Base-by-base conservation (phyloP, 306 rosid species). In the Rosa multiflora region DNA sequence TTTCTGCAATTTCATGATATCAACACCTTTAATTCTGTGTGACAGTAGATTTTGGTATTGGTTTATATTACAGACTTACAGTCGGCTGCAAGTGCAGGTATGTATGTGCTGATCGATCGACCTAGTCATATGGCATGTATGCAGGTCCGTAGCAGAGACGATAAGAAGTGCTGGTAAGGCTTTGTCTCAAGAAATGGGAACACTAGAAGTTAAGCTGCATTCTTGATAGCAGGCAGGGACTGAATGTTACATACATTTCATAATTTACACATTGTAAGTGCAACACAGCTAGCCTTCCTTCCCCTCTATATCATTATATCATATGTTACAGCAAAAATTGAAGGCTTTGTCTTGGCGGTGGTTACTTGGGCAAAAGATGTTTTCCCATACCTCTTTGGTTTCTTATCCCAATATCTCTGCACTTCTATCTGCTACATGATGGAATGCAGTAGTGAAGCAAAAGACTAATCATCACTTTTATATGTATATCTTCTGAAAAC, bases 271-370 rank as follows among this genome's bases (percentile, higher is more conserved):
- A 73, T 32, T 82, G 79, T 68, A 82, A 67, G 79, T 80, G 68
- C 81, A 81, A 75, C 79, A 23, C 80, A 64, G 56, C 67, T 80
- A 62, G 52, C 69, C 40, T 32, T 58, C 58, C 82, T 23, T 58
- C 73, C 82, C 73, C 26, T 67, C 63, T 64, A 20, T 58, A 4
- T 52, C 42, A 47, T 29, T 75, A 42, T 43, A 68, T 68, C 73
- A 68, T 68, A 42, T n/a, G 73, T 42, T 68, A 68, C 18, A 68
- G 53, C 63, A 70, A 80, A 59, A 69, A 84, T 90, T 84, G 79
- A 80, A 80, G 84, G 83, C 68, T 80, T 88, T 93, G 86, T 74
- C 78, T 78, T 91, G 85, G 83, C 78, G 85, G 91, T 91, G 95
- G 96, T 94, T 94, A 86, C 70, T 82, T 71, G 53, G 82, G 80